Base-by-base conservation (phyloP, 495 filamentous ascomycete species). In the Neurospora terricola region DNA sequence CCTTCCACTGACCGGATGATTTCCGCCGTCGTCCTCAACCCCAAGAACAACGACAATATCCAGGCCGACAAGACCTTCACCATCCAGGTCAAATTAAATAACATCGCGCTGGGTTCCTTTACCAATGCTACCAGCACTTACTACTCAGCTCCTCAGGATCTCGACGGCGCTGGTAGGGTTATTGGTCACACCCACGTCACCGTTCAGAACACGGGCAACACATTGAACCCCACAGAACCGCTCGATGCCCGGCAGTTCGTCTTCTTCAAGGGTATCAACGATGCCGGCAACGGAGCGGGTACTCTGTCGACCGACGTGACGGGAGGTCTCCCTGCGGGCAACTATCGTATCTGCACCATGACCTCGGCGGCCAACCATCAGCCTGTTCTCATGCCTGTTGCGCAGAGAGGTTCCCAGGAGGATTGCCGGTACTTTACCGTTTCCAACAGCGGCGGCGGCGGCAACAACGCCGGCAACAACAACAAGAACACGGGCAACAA, bases 221-320 rank as follows among this genome's bases (percentile, higher is more conserved):
- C 76, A 69, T 76, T 86, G 73, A 87, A 82, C 78, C 88, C 85
- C 36, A 83, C 78, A 14, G 76, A 78, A 23, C 87, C 89, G 54
- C 85, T 89, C 1, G 86, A 90, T 70, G 80, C 90, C 45, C 82
- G 76, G n/a, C 81, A 80, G 70, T 92, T 93, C 73, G 88, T 82
- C 71, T 91, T 92, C 83, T 93, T 93, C 87, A 91, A 92, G 83
- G 91, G 91, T 75, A 89, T 93, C 83, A 92, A 93, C 78, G 90
- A 92, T 77, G 85, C 80, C 70, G 91, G 90, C 68, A 84, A 93
- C 76, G 90, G 90, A 40, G 76, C 90, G 2, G 91, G 91, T 38
- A 78, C 83, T 4, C 82, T 93, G 27, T 73, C 76, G 6, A 86
- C 90, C 69, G 75, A 76, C 11, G 89, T 93, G 16, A 80, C 83